Percentiles rank a stretch among this genome's conserved stretches.
Conservation (phyloP, 2,329 filamentous ascomycete genomes). For the Chalara sp. region DNA sequence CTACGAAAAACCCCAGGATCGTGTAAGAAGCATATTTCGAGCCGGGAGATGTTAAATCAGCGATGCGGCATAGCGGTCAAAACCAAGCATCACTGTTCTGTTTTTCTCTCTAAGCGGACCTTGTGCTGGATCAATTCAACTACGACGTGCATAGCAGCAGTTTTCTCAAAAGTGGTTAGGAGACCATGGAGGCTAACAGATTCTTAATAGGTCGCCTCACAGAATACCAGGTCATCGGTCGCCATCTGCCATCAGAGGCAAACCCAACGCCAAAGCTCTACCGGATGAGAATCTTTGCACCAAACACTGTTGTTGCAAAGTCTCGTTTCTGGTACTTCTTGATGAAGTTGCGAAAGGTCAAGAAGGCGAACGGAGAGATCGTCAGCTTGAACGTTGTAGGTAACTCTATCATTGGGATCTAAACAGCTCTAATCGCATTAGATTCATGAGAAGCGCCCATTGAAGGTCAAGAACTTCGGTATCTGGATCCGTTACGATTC, state of each 20-base stretch:
- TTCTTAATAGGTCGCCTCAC: constrained; percentile 80
- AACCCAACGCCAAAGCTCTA: constrained; percentile 98
- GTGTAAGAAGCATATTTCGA: too few relatives aligned
- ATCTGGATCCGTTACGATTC: constrained; percentile 99
- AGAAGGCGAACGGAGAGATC: constrained; percentile 99
- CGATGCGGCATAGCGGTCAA: too few relatives aligned
- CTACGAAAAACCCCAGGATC: too few relatives aligned
- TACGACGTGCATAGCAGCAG: too few relatives aligned
- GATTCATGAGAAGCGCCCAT: constrained; percentile 98
- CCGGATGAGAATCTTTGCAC: constrained; percentile 99
- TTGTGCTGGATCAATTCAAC: too few relatives aligned
- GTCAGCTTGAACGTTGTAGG: constrained; percentile 92
- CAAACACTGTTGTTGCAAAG: constrained; percentile 97
- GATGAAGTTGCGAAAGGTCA: constrained; percentile 98
- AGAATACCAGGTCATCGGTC: constrained; percentile 99
- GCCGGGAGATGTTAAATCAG: too few relatives aligned
- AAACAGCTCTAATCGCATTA: constrained; percentile 31
- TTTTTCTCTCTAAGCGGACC: too few relatives aligned
- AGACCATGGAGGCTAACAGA: not conserved
- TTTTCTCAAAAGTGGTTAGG: too few relatives aligned
- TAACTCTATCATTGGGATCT: constrained; percentile 19
- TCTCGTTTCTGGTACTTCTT: constrained; percentile 99
- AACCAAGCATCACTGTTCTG: too few relatives aligned
- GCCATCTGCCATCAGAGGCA: constrained; percentile 94
- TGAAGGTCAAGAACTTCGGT: constrained; percentile 99